Evolutionary conservation across 306 rosid species (phyloP).

Genomic region (Geum urbanum): DNA sequence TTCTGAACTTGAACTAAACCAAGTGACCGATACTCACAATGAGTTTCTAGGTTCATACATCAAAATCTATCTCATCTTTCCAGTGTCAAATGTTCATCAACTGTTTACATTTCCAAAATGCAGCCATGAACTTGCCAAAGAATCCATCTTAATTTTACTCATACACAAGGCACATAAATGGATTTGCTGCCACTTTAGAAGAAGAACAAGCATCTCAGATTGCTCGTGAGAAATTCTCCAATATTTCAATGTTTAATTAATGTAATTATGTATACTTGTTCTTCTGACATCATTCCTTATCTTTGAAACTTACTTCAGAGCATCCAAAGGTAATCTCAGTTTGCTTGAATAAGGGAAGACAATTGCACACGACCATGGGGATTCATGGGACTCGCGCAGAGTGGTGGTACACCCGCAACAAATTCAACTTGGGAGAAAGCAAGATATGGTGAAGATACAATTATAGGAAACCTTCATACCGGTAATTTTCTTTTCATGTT

Average conservation of each 20-base stretch:
- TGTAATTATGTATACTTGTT: neutral
- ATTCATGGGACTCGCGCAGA: constrained; percentile 60
- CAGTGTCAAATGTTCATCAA: neutral
- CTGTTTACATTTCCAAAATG: neutral
- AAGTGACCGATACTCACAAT: constrained; percentile 52
- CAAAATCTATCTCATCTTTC: neutral
- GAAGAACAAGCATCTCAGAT: constrained; percentile 64
- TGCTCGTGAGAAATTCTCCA: constrained; percentile 35
- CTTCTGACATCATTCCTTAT: neutral
- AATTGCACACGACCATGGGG: constrained; percentile 89
- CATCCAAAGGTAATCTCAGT: constrained; percentile 73
- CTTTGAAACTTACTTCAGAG: constrained; percentile 27
- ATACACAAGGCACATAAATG: constrained; percentile 84
- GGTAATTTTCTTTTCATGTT: constrained; percentile 34
- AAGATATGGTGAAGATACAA: constrained; percentile 69
- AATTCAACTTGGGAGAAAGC: constrained; percentile 73
- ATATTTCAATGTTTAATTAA: neutral
- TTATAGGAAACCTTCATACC: constrained; percentile 78
- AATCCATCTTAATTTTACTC: constrained; percentile 75
- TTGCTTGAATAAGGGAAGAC: constrained; percentile 64
- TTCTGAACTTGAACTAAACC: constrained; percentile 39
- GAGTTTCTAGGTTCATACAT: constrained; percentile 63
- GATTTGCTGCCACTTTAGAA: constrained; percentile 81
- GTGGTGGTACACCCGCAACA: constrained; percentile 39
- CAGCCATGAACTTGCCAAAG: constrained; percentile 49